Percentiles rank a stretch among this genome's conserved stretches.
Conservation (phyloP, 202 grass and related monocot genomes). For the Dendrocalamus latiflorus region DNA sequence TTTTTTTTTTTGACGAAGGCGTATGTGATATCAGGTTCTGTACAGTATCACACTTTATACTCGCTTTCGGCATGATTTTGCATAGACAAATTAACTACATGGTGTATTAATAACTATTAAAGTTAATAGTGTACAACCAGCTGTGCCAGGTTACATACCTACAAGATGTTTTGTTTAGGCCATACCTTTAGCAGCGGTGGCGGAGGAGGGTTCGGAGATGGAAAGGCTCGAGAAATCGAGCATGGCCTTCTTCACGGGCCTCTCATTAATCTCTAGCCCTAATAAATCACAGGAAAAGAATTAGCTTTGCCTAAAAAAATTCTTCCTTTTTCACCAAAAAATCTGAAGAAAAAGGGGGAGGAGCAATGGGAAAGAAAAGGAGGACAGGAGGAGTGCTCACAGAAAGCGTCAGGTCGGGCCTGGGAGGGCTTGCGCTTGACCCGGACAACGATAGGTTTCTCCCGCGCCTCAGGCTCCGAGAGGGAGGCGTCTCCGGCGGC, state of each 20-base stretch:
- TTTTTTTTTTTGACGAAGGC: neutral
- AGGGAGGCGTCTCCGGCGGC: neutral
- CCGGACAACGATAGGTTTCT: conserved; percentile 66
- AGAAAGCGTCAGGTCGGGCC: conserved; percentile 58
- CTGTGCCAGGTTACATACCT: neutral
- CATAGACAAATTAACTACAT: neutral
- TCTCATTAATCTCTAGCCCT: conserved; percentile 94
- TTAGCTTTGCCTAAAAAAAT: neutral
- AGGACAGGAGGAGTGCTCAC: conserved; percentile 33
- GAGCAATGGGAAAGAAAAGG: neutral
- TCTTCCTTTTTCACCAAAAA: neutral
- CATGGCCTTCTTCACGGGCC: too few relatives aligned
- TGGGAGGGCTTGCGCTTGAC: conserved; percentile 83
- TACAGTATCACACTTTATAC: neutral
- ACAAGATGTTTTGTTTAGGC: neutral
- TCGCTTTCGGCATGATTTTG: neutral
- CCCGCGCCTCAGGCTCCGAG: neutral
- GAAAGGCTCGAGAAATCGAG: too few relatives aligned
- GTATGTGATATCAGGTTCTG: neutral
- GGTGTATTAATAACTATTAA: neutral
- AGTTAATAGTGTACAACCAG: neutral
- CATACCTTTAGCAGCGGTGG: conserved; percentile 35
- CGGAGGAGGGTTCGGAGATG: conserved; percentile 21
- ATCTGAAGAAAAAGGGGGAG: neutral
- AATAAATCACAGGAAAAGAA: neutral